Evolutionary conservation across 2,329 filamentous ascomycete species (phyloP), one percentile per base, ranked within the genome.

Genomic region (Rugonectria rugulosa): DNA sequence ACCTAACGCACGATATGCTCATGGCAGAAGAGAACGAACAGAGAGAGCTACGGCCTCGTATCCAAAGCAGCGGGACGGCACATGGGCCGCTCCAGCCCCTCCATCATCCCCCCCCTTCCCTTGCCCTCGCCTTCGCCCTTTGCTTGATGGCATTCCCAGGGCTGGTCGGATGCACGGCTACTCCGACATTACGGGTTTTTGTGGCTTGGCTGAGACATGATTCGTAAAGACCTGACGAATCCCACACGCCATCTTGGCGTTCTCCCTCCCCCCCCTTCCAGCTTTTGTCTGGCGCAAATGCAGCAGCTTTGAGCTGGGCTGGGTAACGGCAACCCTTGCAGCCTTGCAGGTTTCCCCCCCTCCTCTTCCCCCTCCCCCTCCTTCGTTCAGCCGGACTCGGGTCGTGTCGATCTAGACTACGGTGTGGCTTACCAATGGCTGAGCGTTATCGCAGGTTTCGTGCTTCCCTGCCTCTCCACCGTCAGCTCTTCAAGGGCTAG

Each of bases 31-130:
- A 27, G 26, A 9, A 38, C 40, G 26, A 38, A 45, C 53, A 62
- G 50, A 19, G 54, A 52, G 48, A 36, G 42, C 45, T 40, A 45
- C 58, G 52, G 59, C n/a, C 38, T 59, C 54, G 62, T 50, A 59
- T 63, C n/a, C 57, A 55, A 57, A 43, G 31, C 46, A 42, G 50
- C 61, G 60, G 61, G 54, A 59, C 61, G 63, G 59, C 60, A 63
- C 63, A 57, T 60, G 53, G 56, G 31, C 49, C 38, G 32, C 38
- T 45, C 41, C 31, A 49, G 48, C 24, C n/a, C 31, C 31, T 17
- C 20, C 10, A 20, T 27, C 32, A 15, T 24, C n/a, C 29, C 15
- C 12, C 26, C 26, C 12, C 26, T 29, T 29, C 12, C 12, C 26
- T 29, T 29, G 7, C 12, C 12, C 12, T 29, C 26, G 7, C 7